Evolutionary conservation across 1,284 basidiomycete species (phyloP).

Genomic region (Testicularia cyperi): DNA sequence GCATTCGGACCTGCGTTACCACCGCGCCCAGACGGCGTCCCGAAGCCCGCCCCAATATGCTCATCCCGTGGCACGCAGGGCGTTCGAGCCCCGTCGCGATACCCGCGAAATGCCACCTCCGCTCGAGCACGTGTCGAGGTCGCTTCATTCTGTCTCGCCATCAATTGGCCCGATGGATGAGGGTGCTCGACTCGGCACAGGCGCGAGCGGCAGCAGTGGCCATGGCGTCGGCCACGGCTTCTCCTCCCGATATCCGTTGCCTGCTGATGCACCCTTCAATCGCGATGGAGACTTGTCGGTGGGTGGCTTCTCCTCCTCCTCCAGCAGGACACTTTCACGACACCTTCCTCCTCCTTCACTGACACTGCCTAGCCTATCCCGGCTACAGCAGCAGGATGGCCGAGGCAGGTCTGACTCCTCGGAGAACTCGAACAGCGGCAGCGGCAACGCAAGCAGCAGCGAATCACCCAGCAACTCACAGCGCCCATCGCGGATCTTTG

Average conservation of each 20-base stretch:
- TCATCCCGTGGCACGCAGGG: not conserved
- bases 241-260: too few relatives aligned
- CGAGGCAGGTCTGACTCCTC: not conserved
- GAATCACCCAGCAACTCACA: not conserved
- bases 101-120: not conserved
- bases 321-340: not conserved
- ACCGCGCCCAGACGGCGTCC: not conserved
- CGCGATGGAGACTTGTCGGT: too few relatives aligned
- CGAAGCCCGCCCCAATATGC: not conserved
- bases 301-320: too few relatives aligned
- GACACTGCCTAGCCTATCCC: constrained; percentile 15
- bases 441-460: too few relatives aligned
- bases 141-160: not conserved
- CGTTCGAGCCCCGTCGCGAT: not conserved
- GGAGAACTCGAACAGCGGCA: too few relatives aligned
- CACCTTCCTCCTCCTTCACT: not conserved
- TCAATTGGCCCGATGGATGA: not conserved
- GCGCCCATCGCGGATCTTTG: not conserved
- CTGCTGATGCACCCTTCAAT: too few relatives aligned
- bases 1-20: not conserved
- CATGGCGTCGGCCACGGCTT: not conserved
- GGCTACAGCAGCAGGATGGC: constrained; percentile 1
- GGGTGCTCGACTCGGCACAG: not conserved
- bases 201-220: not conserved
- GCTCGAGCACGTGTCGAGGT: too few relatives aligned